Base-by-base conservation (phyloP, 2,329 filamentous ascomycete species). In the Ceratocystis variospora region DNA sequence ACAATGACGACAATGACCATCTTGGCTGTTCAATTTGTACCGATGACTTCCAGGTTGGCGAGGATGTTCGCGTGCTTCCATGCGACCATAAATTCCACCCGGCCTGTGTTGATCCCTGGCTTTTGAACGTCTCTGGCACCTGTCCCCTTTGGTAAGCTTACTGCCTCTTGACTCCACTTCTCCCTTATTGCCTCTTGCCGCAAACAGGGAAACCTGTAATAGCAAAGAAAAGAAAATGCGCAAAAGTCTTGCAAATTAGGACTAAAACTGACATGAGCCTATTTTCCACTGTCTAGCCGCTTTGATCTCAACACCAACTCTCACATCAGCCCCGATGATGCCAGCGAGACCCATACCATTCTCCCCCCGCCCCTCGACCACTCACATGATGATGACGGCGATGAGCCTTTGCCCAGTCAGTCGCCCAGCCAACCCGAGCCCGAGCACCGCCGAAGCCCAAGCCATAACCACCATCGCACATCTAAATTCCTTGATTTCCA, bases 1-100 rank as follows among this genome's bases (percentile, higher is more conserved):
- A 28, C 17, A 77, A 78, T 1, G 17, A 53, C 6, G 33, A 46
- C n/a, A 77, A 78, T 1, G 76, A 78, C 15, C 74, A 80, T 62
- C 73, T 82, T 12, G 83, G 80, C 37, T 88, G 86, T 72, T 84
- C 85, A 1, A 88, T 88, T 67, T 88, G 86, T 71, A 87, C 85
- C 1, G 86, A 88, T 69, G 85, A 88, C 71, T 88, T 88, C 70
- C 79, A 73, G 2, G 79, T 84, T 19, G 86, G 86, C 15, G 82
- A 88, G 71, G 84, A 88, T 70, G 83, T 88, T 64, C 80, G 86
- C 57, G 83, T 88, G 0, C 74, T 88, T 50, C 86, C 86, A 45
- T 88, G 86, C 72, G 76, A 83, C 66, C 86, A 88, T 73, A 84
- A 86, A 69, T 88, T 84, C 71, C 86, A 88, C 70, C 85, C 86